Evolutionary conservation across 2,329 filamentous ascomycete genomes (phyloP), one percentile per base, ranked within the genome.

Genomic region (Aspergillus japonicus): DNA sequence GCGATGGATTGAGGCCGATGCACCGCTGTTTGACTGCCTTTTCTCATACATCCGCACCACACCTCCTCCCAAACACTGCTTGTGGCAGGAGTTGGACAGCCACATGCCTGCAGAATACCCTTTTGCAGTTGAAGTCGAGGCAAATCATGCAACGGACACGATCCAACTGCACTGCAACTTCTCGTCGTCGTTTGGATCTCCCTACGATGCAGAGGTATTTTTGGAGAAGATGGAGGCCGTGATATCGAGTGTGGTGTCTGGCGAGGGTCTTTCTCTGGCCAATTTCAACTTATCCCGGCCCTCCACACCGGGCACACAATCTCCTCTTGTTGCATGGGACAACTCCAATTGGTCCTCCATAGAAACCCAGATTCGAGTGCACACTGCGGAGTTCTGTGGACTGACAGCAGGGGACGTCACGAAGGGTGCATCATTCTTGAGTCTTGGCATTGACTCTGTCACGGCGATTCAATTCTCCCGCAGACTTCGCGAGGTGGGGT

Each of bases 41-140:
- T 73, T 76, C 62, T 75, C 74, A 0, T 76, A 67, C 51, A 68
- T 71, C 7, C 67, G 66, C 33, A 60, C 59, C 16, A 61, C 59
- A 3, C 44, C 65, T 29, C 44, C 57, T 7, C 44, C 50, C 4
- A 55, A 47, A 7, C 60, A 69, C 7, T 57, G 57, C 29, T 47
- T 75, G 2, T 75, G 73, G 73, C 59, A 50, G 11, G 69, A 74
- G 24, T 23, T 74, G 3, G 71, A 74, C 7, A 73, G 68, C 52
- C 62, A 71, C 10, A 75, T 76, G 71, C 66, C 72, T 1, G 69
- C 67, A 11, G 73, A 75, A 26, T 76, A 75, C 56, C 70, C 73
- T 2, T 64, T 76, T 8, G 73, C 74, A 7, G 62, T 77, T 3
- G 74, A 77, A 52, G 64, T 73, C 21, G 70, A 73, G 54, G 71